phyloP scores from a whole-genome alignment of 345 rosid species.

The Arabis alpina region DNA sequence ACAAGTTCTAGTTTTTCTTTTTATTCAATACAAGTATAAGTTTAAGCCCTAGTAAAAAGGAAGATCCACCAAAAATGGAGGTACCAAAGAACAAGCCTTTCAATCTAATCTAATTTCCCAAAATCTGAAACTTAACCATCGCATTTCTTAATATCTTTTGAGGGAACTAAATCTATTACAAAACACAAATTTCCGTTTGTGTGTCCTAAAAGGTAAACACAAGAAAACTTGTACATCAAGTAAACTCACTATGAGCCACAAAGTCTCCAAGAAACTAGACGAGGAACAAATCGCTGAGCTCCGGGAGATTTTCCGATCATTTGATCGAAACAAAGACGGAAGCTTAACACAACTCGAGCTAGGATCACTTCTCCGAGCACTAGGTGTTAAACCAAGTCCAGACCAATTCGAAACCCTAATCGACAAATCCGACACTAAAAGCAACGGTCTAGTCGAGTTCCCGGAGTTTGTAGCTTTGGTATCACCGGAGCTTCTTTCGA shows the following conservation, averaged over 20 bases:
- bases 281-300: constrained; percentile 82
- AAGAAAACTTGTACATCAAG: constrained; percentile 30
- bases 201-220: background rate
- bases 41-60: constrained; percentile 41
- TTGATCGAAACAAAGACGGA: constrained; percentile 85
- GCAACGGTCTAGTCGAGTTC: constrained; percentile 88
- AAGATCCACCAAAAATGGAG: constrained; percentile 43
- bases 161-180: constrained; percentile 10
- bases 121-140: constrained; percentile 1
- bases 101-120: constrained; percentile 16
- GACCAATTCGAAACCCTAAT: constrained; percentile 73
- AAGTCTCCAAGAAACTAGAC: constrained; percentile 58
- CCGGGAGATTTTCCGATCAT: constrained; percentile 80
- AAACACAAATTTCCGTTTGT: constrained; percentile 18
- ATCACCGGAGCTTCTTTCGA: constrained; percentile 69
- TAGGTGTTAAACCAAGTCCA: constrained; percentile 71
- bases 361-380: constrained; percentile 81
- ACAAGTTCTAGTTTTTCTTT: background rate
- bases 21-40: constrained; percentile 3
- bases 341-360: constrained; percentile 89
- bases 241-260: constrained; percentile 51
- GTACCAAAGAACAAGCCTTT: constrained; percentile 36
- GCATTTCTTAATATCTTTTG: constrained; percentile 19
- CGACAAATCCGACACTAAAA: constrained; percentile 77
- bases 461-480: constrained; percentile 81